Evolutionary conservation across 2,329 filamentous ascomycete genomes (phyloP), one percentile per base, ranked within the genome.

Genomic region (Alternaria gansuensis): DNA sequence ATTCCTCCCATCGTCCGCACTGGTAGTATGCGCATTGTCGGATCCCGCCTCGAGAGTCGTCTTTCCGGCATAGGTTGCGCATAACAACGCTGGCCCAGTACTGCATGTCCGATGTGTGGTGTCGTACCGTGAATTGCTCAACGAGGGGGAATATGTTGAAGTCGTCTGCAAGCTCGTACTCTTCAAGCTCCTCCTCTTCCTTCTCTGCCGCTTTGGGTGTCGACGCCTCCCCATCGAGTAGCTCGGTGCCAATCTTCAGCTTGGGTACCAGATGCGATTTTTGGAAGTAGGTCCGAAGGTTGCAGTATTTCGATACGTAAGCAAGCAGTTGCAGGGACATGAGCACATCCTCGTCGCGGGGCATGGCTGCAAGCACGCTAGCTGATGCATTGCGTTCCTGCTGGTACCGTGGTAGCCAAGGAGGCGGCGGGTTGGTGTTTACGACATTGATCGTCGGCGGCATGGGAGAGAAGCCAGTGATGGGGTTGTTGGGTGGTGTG

Each of bases 71-170:
- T 49, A 99, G 86, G 75, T 99, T 99, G 65, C 95, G 87, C 95
- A 99, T 99, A 44, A 99, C 95, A 14, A 99, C 95, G 62, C 94
- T 95, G 17, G 95, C 95, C 95, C 95, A 99, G 81, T 99, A 99
- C 78, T 97, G 94, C 95, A 99, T 99, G 75, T 97, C 93, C 59
- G 92, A 91, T 65, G 91, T 93, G 79, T 97, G 92, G 74, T 97
- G 93, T 65, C 95, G 88, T 29, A 97, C 92, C 4, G 95, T 99
- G 76, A 98, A 99, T 78, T 97, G 98, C 79, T 99, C 95, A 46
- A 99, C 95, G 34, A 99, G 83, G 2, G 95, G 95, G 80, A 99
- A 99, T 66, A 99, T 96, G 79, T 99, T 99, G 80, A 96, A 94
- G 77, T 98, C 92, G 73, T 98, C 94, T 13, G 93, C 91, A 7